phyloP scores from a whole-genome alignment of 768 basidiomycete genomes.

The Tulasnella sp. region DNA sequence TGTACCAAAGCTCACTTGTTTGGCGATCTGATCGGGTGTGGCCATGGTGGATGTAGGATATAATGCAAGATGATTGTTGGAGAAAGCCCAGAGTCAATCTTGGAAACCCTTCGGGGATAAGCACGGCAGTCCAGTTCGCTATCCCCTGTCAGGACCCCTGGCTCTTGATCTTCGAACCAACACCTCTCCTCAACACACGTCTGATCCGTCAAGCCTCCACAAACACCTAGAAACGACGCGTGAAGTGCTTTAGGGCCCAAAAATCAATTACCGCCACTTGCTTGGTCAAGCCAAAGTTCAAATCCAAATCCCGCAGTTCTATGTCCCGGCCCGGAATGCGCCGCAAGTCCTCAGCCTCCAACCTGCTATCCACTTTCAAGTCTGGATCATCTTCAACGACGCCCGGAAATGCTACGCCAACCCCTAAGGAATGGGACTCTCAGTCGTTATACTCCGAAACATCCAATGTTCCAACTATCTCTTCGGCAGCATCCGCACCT shows the following conservation, averaged over 20 bases:
- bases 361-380: slow-evolving; percentile 58
- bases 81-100: neutral
- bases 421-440: slow-evolving; percentile 57
- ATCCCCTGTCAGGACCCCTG: neutral
- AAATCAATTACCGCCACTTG: neutral
- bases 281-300: neutral
- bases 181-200: neutral
- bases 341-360: slow-evolving; percentile 63
- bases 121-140: neutral
- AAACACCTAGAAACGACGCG: neutral
- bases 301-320: neutral
- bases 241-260: neutral
- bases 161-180: neutral
- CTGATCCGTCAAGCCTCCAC: neutral
- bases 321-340: slow-evolving; percentile 51
- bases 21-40: slow-evolving; percentile 62
- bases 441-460: slow-evolving; percentile 49
- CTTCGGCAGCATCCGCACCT: slow-evolving; percentile 9
- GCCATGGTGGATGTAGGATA: slow-evolving; percentile 37
- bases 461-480: slow-evolving; percentile 4
- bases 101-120: neutral
- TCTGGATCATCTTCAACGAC: slow-evolving; percentile 16
- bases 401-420: slow-evolving; percentile 19
- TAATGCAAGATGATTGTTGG: slow-evolving; percentile 2
- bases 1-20: slow-evolving; percentile 30